These are phyloP conservation scores for Aspergillus hiratsukae DNA, from an alignment of 2,329 filamentous ascomycete genomes.

Conservation along the genomic window DNA sequence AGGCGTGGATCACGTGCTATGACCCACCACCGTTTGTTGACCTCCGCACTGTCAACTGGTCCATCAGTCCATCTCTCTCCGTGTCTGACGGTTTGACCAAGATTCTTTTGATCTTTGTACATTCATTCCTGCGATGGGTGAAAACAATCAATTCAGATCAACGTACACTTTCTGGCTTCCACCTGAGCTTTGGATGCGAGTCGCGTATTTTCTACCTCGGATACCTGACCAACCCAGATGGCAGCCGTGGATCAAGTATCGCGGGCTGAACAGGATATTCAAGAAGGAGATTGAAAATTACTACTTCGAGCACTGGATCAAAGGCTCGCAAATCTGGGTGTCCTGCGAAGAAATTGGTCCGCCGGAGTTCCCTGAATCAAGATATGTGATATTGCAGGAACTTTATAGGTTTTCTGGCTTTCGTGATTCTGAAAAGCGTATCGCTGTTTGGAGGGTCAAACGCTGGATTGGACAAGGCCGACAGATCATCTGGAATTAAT, in stretches of 20 bases:
- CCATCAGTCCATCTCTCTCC: not conserved
- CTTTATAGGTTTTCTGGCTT: not conserved
- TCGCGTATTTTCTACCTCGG: not conserved
- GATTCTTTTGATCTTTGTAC: not conserved
- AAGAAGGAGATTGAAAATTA: not conserved
- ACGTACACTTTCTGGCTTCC: not conserved
- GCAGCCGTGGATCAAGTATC: not conserved
- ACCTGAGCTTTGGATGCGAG: not conserved
- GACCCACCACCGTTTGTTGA: not conserved
- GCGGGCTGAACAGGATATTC: not conserved
- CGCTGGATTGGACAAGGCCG: not conserved
- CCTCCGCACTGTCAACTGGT: not conserved
- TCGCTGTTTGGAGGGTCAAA: not conserved
- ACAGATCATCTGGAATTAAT: not conserved
- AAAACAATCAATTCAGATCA: not conserved
- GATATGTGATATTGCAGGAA: too few species aligned
- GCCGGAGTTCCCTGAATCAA: not conserved
- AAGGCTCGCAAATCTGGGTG: not conserved
- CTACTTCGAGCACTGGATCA: not conserved
- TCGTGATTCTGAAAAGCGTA: not conserved
- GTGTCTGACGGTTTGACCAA: not conserved
- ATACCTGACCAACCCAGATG: not conserved
- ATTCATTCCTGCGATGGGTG: not conserved
- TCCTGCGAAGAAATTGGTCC: not conserved
- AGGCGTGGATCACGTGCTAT: not conserved